Conservation (phyloP, 768 basidiomycete genomes). For the Termitomyces sp. region DNA sequence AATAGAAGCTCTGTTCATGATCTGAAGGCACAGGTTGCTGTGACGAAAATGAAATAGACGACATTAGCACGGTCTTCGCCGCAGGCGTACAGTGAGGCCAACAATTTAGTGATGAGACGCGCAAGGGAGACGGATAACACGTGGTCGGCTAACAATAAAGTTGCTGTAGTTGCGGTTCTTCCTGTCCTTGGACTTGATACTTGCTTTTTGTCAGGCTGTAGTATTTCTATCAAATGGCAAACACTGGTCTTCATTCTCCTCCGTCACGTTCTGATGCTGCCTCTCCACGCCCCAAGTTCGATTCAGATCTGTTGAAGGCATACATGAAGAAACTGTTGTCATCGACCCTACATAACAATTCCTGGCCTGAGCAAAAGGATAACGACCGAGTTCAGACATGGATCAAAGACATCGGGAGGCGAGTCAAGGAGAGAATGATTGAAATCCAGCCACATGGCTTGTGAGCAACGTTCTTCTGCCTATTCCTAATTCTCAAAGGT, state of each 20-base stretch:
- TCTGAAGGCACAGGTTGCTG: conserved; percentile 33
- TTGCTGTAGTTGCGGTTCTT: not conserved
- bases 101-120: conserved; percentile 2
- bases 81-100: not conserved
- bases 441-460: conserved; percentile 79
- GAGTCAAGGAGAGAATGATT: conserved; percentile 82
- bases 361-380: conserved; percentile 68
- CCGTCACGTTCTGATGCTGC: conserved; percentile 56
- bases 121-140: conserved; percentile 9
- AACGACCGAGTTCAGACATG: conserved; percentile 64
- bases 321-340: conserved; percentile 82
- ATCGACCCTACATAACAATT: conserved; percentile 54
- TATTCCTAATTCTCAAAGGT: conserved; percentile 6
- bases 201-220: not conserved
- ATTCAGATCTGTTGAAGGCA: conserved; percentile 62
- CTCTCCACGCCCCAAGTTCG: conserved; percentile 59
- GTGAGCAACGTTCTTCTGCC: conserved; percentile 38
- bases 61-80: conserved; percentile 36
- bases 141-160: conserved; percentile 13
- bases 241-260: conserved; percentile 51
- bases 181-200: not conserved
- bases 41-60: conserved; percentile 59
- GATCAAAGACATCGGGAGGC: conserved; percentile 81
- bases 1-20: conserved; percentile 47
- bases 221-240: conserved; percentile 8